A percentile compares a stretch with the other conserved stretches of the same genome.
Evolutionary conservation across 176 grass and related monocot species (phyloP).

Genomic region (Aegilops tauschii): DNA sequence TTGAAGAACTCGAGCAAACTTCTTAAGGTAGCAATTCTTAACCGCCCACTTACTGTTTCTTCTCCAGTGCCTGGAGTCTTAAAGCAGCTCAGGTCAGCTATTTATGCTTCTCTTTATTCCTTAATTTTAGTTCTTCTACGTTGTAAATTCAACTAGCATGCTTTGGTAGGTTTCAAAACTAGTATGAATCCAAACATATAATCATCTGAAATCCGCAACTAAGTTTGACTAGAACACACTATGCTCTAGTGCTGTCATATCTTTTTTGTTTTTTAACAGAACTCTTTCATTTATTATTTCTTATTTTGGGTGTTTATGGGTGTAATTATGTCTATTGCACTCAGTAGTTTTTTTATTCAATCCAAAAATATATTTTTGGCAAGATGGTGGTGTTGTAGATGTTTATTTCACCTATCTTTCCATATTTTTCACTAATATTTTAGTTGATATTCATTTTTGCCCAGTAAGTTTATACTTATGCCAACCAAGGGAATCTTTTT

Average conservation of each 20-base stretch:
- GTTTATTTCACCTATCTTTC: background rate
- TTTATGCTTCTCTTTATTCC: conserved; percentile 28
- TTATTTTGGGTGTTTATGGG: conserved; percentile 1
- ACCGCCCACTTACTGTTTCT: conserved; percentile 74
- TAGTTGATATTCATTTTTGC: background rate
- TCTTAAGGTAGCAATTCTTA: conserved; percentile 78
- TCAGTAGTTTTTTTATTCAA: background rate
- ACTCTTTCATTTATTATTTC: background rate
- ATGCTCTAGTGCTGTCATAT: background rate
- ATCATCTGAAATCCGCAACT: conserved; percentile 7
- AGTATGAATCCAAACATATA: background rate
- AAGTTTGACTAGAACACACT: background rate
- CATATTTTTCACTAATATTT: background rate
- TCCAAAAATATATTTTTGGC: background rate
- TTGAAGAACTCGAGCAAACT: conserved; percentile 78
- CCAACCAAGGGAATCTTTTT: background rate
- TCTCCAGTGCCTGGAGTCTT: conserved; percentile 86
- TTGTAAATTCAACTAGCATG: background rate
- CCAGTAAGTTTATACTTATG: background rate
- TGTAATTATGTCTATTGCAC: background rate
- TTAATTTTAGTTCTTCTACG: background rate
- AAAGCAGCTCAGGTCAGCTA: conserved; percentile 70
- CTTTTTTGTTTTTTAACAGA: background rate
- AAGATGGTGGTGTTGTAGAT: background rate
- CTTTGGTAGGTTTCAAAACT: conserved; percentile 7